Base-by-base conservation (phyloP, 768 basidiomycete species). In the Tremella mesenterica region DNA sequence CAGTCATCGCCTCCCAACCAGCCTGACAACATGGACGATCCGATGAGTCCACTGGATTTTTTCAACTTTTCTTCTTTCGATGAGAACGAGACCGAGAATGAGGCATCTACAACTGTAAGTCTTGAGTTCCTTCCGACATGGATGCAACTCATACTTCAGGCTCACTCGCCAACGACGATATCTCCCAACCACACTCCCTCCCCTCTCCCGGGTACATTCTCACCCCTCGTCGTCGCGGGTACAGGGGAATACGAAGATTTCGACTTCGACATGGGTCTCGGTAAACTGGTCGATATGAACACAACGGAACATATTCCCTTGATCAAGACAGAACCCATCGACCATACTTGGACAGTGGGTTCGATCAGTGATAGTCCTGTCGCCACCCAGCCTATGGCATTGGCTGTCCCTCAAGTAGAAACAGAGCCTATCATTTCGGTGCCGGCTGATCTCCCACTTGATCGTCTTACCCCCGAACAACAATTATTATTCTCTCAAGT, bases 21-120 rank as follows among this genome's bases (percentile, higher is more conserved):
- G 3, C 30, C 23, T 1, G 16, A 45, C 3, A 58, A 59, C 21
- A 18, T 56, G n/a, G 30, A 21, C 26, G 57, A 59, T 50, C 54
- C 56, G 33, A 21, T 31, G 25, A 12, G 34, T 33, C 53, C 57
- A 30, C 28, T 48, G n/a, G 57, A 63, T 4, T 34, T 65, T 2
- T 61, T 69, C 57, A 64, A 65, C 58, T 63, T 69, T 50, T 57
- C 59, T 44, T 59, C 55, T 33, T 65, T 56, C 36, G 67, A 64
- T n/a, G n/a, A n/a, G n/a, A n/a, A n/a, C n/a, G n/a, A n/a, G 5
- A 58, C 56, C 14, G 44, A 29, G 18, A 54, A 53, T 29, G 59
- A 58, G 23, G 23, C 38, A n/a, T 41, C 38, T 41, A 38, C 44
- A 34, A 39, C 50, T 43, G 56, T 57, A 31, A 54, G 56, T 54